These are phyloP conservation scores for Colletotrichum abscissum DNA, from an alignment of 2,329 filamentous ascomycete species.

Conservation along the genomic window DNA sequence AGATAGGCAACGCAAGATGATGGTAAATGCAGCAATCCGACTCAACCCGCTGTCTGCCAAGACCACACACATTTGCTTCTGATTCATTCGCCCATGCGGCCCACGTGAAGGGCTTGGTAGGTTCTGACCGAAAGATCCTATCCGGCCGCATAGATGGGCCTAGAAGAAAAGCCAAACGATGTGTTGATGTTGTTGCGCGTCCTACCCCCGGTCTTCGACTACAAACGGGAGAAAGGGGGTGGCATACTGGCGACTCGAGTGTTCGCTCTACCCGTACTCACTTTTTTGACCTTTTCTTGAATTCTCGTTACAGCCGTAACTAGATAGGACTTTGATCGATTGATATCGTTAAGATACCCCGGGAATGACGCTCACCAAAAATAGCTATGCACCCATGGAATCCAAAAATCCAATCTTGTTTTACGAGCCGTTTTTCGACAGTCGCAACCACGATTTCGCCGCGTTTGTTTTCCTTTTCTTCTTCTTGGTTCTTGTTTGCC, in stretches of 20 bases:
- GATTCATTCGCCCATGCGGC: constrained; percentile 13
- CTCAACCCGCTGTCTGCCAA: constrained; percentile 23
- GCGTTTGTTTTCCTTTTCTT: background rate
- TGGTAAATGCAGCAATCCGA: constrained; percentile 6
- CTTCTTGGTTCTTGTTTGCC: background rate
- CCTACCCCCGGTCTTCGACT: background rate
- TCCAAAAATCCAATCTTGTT: background rate
- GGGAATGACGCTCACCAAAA: background rate
- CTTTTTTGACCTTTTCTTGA: too few species aligned
- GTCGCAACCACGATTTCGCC: background rate
- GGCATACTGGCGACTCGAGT: background rate
- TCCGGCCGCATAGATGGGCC: background rate
- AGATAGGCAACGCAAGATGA: constrained; percentile 4
- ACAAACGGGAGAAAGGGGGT: constrained; percentile 8
- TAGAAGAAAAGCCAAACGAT: background rate
- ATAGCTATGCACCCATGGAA: background rate
- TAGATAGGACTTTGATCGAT: background rate
- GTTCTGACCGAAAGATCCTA: background rate
- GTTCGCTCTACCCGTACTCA: too few species aligned
- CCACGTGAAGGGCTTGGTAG: constrained; percentile 30
- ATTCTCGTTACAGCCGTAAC: background rate
- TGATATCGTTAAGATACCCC: background rate
- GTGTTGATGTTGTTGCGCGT: background rate
- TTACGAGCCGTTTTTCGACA: background rate
- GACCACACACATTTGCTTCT: background rate